phyloP scores from a whole-genome alignment of 352 stramenopile genomes.

The Globisporangium nunn region DNA sequence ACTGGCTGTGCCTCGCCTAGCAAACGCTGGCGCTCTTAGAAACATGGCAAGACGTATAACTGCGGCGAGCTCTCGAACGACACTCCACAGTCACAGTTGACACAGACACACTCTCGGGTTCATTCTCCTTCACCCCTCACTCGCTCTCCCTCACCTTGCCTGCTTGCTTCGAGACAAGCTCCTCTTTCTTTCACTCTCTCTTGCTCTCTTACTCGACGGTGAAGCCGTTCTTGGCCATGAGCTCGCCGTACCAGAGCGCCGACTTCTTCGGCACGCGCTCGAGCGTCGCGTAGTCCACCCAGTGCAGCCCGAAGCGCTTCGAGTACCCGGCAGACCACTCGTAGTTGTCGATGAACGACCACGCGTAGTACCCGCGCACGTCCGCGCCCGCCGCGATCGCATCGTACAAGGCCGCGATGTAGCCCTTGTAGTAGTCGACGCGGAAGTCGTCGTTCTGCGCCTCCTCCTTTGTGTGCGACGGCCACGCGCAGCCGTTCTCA shows the following conservation, averaged over 20 bases:
- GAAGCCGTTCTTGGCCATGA: conserved; percentile 43
- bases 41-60: too few species aligned
- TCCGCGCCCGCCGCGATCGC: conserved; percentile 45
- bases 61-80: too few species aligned
- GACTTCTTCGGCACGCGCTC: conserved; percentile 59
- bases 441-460: conserved; percentile 73
- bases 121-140: too few species aligned
- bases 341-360: conserved; percentile 91
- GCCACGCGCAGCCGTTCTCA: conserved; percentile 86
- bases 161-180: too few species aligned
- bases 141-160: too few species aligned
- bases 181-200: conserved; percentile 4
- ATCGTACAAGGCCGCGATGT: conserved; percentile 67
- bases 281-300: conserved; percentile 51
- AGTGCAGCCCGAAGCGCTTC: conserved; percentile 51
- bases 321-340: conserved; percentile 78
- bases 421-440: conserved; percentile 76
- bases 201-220: neutral
- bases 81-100: too few species aligned
- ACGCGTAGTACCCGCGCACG: conserved; percentile 86
- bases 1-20: too few species aligned
- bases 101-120: too few species aligned
- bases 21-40: too few species aligned
- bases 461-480: conserved; percentile 53
- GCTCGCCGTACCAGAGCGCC: conserved; percentile 40